Evolutionary conservation across 2,329 filamentous ascomycete species (phyloP), one percentile per base, ranked within the genome.

Genomic region (Sporothrix curviconia): DNA sequence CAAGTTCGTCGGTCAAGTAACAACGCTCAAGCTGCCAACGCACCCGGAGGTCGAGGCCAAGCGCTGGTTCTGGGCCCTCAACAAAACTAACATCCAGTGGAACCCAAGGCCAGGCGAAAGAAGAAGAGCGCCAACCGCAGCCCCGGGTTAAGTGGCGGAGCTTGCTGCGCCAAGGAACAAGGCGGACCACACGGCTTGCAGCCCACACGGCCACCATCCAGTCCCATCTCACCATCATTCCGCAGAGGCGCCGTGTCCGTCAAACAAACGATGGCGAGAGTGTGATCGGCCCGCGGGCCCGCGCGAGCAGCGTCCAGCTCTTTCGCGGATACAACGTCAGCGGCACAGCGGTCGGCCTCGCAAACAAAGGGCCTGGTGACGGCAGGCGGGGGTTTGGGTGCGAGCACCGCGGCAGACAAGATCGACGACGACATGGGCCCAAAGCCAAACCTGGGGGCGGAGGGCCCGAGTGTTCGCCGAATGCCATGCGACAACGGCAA

Each of bases 81-180:
- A 99, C 74, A 99, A 99, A 70, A 92, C 94, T n/a, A n/a, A n/a
- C 6, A 99, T 99, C 51, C 94, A 97, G 69, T 97, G 90, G 88
- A n/a, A 87, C 90, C 62, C 99, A 99, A 71, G 94, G 99, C 67
- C 94, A 97, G 73, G 92, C 90, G 7, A 92, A 88, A 64, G 90
- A 95, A 70, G 92, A 96, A 66, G 87, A 92, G 67, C 85, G 80
- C 63, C 85, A 91, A 60, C 7, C 85, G 84, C 57, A 88, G 86
- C 65, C 87, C 86, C 6, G 90, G 94, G 70, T 79, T n/a, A n/a
- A n/a, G n/a, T n/a, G n/a, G n/a, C n/a, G n/a, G n/a, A n/a, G n/a
- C n/a, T n/a, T 86, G 36, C 72, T 95, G 53, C 83, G 83, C 62
- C 86, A 92, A 67, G 90, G n/a, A n/a, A 89, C 55, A 92, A 91